Percentiles rank a stretch among this genome's conserved stretches.
Conservation (phyloP, 83 land plant species). For the Diphasiastrum complanatum region DNA sequence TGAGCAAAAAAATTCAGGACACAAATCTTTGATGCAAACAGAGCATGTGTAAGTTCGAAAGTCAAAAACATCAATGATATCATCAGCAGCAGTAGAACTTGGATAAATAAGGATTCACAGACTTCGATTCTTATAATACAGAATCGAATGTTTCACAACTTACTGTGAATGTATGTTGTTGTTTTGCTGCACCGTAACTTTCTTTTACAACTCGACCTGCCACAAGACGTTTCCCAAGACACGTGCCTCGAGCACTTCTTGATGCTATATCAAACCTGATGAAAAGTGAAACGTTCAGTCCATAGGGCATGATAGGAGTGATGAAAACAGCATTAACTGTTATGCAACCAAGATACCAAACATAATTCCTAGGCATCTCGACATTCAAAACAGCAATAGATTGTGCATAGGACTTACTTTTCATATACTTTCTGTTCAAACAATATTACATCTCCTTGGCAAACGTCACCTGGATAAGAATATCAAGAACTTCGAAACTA, state of each 20-base stretch:
- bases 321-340: not conserved
- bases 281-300: not conserved
- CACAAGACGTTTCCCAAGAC: constrained; percentile 59
- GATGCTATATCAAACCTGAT: constrained; percentile 50
- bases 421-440: constrained; percentile 78
- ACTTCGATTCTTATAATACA: no score
- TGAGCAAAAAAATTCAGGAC: not conserved
- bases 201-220: constrained; percentile 87
- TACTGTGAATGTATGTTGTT: constrained; percentile 91
- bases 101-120: no score
- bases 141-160: no score
- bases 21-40: not conserved
- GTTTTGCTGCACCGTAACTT: constrained; percentile 83
- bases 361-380: not conserved
- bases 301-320: not conserved
- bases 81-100: no score
- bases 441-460: constrained; percentile 71
- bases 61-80: not conserved
- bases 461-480: constrained; percentile 65
- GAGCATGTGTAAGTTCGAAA: not conserved
- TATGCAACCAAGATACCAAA: not conserved
- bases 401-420: constrained; percentile 32
- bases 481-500: not conserved
- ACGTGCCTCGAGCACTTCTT: constrained; percentile 53
- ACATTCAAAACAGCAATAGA: not conserved